Evolutionary conservation across 495 filamentous ascomycete species (phyloP).

Genomic region (Hypomontagnella submonticulosa): DNA sequence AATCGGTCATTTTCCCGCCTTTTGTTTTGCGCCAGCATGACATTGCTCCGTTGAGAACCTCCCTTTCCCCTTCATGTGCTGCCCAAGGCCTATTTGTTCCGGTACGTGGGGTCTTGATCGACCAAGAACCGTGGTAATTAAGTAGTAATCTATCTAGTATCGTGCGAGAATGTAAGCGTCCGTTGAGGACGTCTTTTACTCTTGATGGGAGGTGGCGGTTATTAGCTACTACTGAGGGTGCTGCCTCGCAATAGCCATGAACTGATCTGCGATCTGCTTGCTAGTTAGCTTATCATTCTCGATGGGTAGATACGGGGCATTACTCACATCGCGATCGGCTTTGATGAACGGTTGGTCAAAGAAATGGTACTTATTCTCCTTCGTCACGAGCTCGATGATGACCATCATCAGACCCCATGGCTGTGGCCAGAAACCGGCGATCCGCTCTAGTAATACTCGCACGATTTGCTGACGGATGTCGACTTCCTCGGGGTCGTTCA

Average conservation of each 20-base stretch:
- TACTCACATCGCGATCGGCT: conserved; percentile 79
- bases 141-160: conserved; percentile 20
- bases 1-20: conserved; percentile 30
- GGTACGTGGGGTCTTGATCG: conserved; percentile 20
- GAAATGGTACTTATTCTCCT: conserved; percentile 80
- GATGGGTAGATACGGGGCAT: conserved; percentile 1
- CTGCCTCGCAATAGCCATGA: conserved; percentile 52
- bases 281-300: conserved; percentile 33
- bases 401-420: conserved; percentile 96
- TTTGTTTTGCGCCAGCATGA: conserved; percentile 31
- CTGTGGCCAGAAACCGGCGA: conserved; percentile 91
- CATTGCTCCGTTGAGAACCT: conserved; percentile 33
- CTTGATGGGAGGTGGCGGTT: background rate
- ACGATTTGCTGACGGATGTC: conserved; percentile 92
- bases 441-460: conserved; percentile 84
- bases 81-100: conserved; percentile 13
- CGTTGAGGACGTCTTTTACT: conserved; percentile 2
- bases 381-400: conserved; percentile 89
- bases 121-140: conserved; percentile 16
- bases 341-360: conserved; percentile 95
- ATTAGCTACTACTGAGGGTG: conserved; percentile 32
- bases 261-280: conserved; percentile 56
- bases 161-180: background rate
- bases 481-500: conserved; percentile 78
- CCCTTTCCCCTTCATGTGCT: conserved; percentile 18